A percentile compares a stretch with the other conserved stretches of the same genome.
phyloP scores from a whole-genome alignment of 805 yeast species.

The Sugiyamaella chiloensis region DNA sequence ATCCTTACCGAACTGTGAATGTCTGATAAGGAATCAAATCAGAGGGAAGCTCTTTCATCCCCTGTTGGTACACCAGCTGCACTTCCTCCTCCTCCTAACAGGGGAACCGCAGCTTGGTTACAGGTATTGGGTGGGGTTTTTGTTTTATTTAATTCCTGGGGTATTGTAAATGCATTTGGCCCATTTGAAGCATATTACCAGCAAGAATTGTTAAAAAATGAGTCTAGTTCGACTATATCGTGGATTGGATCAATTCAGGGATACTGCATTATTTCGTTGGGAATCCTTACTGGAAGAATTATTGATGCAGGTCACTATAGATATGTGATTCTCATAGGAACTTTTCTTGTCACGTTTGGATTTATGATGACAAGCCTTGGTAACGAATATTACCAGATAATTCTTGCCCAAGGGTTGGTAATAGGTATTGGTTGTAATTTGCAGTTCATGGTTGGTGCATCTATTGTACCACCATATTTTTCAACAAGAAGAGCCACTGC shows the following conservation, averaged over 20 bases:
- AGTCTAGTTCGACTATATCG: slow-evolving; percentile 24
- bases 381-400: slow-evolving; percentile 43
- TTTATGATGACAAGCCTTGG: slow-evolving; percentile 31
- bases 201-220: slow-evolving; percentile 20
- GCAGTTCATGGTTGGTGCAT: slow-evolving; percentile 41
- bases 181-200: slow-evolving; percentile 23
- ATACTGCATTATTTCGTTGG: slow-evolving; percentile 20
- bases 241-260: slow-evolving; percentile 29
- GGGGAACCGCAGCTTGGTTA: slow-evolving; percentile 24
- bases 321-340: slow-evolving; percentile 20
- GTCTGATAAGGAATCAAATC: too few species aligned
- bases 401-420: slow-evolving; percentile 47
- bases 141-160: slow-evolving; percentile 20
- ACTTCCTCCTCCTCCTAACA: slow-evolving; percentile 19
- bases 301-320: slow-evolving; percentile 22
- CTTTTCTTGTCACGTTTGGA: slow-evolving; percentile 18
- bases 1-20: too few species aligned
- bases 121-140: slow-evolving; percentile 18
- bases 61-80: too few species aligned
- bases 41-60: too few species aligned
- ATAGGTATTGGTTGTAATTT: slow-evolving; percentile 42
- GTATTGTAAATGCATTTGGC: slow-evolving; percentile 19
- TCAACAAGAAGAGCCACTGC: slow-evolving; percentile 40
- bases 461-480: slow-evolving; percentile 43
- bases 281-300: slow-evolving; percentile 23